Evolutionary conservation across 371 early-diverging fungal species (phyloP).

Genomic region (Conidiobolus incongruus): DNA sequence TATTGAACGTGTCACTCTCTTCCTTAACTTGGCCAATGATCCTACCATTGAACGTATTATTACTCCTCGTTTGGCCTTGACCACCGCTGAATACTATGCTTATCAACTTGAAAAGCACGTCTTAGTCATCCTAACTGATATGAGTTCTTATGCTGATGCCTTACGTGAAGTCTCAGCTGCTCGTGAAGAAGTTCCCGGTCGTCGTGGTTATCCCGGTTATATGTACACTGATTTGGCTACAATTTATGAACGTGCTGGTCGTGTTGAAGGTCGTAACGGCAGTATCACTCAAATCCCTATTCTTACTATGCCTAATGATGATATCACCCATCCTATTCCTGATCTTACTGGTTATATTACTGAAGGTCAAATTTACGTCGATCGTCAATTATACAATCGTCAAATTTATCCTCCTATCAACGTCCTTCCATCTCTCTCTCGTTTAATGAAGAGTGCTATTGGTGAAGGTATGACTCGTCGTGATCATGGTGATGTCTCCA

Average conservation of each 20-base stretch:
- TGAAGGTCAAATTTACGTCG: conserved; percentile 99
- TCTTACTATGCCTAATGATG: conserved; percentile 99
- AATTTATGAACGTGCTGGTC: conserved; percentile 99
- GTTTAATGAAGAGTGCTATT: conserved; percentile 99
- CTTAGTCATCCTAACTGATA: conserved; percentile 99
- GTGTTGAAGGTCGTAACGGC: conserved; percentile 98
- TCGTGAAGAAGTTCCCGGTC: conserved; percentile 99
- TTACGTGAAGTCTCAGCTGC: conserved; percentile 99
- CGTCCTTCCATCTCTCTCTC: conserved; percentile 96
- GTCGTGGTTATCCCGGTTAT: conserved; percentile 99
- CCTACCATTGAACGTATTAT: conserved; percentile 99
- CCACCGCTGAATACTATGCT: conserved; percentile 99
- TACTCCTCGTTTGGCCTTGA: conserved; percentile 98
- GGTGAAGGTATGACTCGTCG: conserved; percentile 98
- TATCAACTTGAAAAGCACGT: conserved; percentile 99
- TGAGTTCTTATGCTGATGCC: conserved; percentile 99
- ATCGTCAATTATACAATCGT: conserved; percentile 98
- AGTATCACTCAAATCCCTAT: conserved; percentile 99
- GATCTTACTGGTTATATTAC: conserved; percentile 99
- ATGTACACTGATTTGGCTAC: conserved; percentile 99
- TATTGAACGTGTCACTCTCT: conserved; percentile 95
- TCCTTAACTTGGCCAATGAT: conserved; percentile 99
- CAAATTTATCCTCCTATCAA: conserved; percentile 99
- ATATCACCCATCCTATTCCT: conserved; percentile 99
- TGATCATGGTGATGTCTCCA: conserved; percentile 99